Conservation (phyloP, 2,329 filamentous ascomycete genomes). For the Fusarium pseudonygamai region DNA sequence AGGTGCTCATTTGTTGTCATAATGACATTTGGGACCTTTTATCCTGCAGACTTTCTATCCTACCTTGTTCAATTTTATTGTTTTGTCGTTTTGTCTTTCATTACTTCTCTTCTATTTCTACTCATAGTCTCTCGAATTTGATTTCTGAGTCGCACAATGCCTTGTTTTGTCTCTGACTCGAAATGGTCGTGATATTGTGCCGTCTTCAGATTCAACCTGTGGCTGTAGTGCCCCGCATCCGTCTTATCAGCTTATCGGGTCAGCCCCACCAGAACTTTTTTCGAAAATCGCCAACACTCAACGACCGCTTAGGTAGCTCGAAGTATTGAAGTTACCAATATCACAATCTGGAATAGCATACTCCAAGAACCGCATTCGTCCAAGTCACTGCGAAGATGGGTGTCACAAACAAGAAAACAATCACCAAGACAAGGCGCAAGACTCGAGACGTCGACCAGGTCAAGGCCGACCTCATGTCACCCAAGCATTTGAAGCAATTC, state of each 20-base stretch:
- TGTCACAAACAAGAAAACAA: constrained; percentile 70
- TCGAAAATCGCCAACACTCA: constrained; percentile 34
- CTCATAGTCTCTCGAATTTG: background rate
- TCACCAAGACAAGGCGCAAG: constrained; percentile 78
- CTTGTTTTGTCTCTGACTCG: background rate
- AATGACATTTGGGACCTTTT: background rate
- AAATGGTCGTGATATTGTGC: background rate
- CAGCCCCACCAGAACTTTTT: constrained; percentile 38
- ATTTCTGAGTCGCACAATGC: background rate
- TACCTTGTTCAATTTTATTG: background rate
- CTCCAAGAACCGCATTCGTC: background rate
- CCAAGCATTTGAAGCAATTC: constrained; percentile 82
- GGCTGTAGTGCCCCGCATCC: constrained; percentile 9
- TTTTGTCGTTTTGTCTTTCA: background rate
- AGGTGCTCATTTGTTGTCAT: background rate
- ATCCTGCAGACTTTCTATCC: background rate
- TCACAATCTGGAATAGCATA: background rate
- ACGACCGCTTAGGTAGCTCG: constrained; percentile 8
- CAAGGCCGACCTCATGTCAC: constrained; percentile 79
- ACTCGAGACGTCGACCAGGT: constrained; percentile 93
- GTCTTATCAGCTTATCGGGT: constrained; percentile 8
- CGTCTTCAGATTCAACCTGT: background rate
- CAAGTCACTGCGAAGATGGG: constrained; percentile 63
- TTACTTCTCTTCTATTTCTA: background rate
- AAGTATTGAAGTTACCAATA: constrained; percentile 1